Conservation (phyloP, 345 rosid species). For the Aethionema arabicum region DNA sequence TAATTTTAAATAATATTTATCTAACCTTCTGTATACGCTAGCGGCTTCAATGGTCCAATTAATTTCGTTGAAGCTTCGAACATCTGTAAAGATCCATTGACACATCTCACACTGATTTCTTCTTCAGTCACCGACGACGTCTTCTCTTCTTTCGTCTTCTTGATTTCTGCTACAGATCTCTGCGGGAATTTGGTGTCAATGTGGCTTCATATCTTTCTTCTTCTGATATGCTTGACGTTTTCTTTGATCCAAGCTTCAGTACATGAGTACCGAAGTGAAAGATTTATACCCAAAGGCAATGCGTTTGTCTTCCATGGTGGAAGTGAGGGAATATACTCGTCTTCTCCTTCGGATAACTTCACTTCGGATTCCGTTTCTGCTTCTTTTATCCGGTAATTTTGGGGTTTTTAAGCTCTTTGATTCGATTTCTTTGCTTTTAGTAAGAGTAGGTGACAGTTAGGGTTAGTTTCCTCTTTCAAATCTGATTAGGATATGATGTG, state of each 20-base stretch:
- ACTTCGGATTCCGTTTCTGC: conserved; percentile 44
- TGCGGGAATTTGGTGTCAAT: conserved; percentile 23
- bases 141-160: neutral
- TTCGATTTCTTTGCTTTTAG: conserved; percentile 6
- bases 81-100: conserved; percentile 29
- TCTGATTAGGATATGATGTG: conserved; percentile 25
- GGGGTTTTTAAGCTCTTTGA: neutral
- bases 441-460: too few relatives aligned
- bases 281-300: conserved; percentile 78
- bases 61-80: conserved; percentile 15
- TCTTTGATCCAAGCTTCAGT: conserved; percentile 57
- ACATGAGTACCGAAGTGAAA: conserved; percentile 76
- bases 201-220: conserved; percentile 33
- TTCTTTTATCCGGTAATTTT: conserved; percentile 64
- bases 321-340: conserved; percentile 91
- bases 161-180: conserved; percentile 32
- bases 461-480: conserved; percentile 1
- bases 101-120: conserved; percentile 36
- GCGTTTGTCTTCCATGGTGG: conserved; percentile 95
- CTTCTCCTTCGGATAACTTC: conserved; percentile 38
- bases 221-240: conserved; percentile 26
- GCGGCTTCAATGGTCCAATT: conserved; percentile 3
- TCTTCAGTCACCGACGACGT: conserved; percentile 27
- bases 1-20: too few relatives aligned
- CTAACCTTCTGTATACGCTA: neutral